phyloP scores from a whole-genome alignment of 805 yeast genomes.

The Candida ovalis region DNA sequence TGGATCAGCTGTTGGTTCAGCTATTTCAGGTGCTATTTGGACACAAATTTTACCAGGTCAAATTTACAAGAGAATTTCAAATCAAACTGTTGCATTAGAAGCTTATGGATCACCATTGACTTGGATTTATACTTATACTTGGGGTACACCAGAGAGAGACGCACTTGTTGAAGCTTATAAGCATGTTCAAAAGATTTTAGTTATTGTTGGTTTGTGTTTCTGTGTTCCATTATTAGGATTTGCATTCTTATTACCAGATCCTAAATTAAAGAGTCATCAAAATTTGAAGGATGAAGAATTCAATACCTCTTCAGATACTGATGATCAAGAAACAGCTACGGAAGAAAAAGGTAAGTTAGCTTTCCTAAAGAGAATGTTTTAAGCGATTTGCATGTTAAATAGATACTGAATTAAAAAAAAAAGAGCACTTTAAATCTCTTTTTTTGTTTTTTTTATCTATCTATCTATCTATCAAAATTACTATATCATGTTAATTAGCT shows the following conservation, averaged over 20 bases:
- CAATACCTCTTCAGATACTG: not conserved
- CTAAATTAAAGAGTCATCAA: slow-evolving; percentile 17
- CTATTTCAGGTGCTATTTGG: slow-evolving; percentile 72
- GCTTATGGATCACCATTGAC: slow-evolving; percentile 55
- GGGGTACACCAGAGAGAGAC: slow-evolving; percentile 62
- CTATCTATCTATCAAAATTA: too few relatives aligned
- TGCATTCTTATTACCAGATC: slow-evolving; percentile 50
- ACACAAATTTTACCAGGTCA: slow-evolving; percentile 50
- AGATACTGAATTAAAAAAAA: too few relatives aligned
- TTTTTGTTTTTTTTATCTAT: not conserved
- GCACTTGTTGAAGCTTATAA: slow-evolving; percentile 57
- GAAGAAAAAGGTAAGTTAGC: not conserved
- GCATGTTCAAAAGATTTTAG: slow-evolving; percentile 54
- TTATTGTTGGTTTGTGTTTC: slow-evolving; percentile 52
- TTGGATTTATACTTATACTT: slow-evolving; percentile 43
- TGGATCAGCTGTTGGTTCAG: slow-evolving; percentile 60
- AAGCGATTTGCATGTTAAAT: not conserved
- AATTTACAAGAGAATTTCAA: slow-evolving; percentile 35
- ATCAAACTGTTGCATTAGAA: slow-evolving; percentile 36
- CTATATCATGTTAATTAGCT: too few relatives aligned
- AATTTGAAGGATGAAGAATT: slow-evolving; percentile 14
- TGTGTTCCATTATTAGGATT: slow-evolving; percentile 47
- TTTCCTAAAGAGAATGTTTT: not conserved
- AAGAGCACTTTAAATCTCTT: too few relatives aligned
- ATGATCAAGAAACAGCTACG: not conserved